These are phyloP conservation scores for barrel medic (Medicago truncatula) DNA, from an alignment of 306 rosid species.

Conservation along the genomic window MtrunA17r5.0-ANR NC_053049.1:46459001-46459500, in stretches of 20 bases:
- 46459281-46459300: constrained; percentile 98
- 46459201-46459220: constrained; percentile 93
- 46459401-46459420: constrained; percentile 91
- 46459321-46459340: constrained; percentile 88
- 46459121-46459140: constrained; percentile 97
- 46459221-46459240: constrained; percentile 98
- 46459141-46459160: constrained; percentile 97
- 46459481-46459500: constrained; percentile 90
- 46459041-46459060: constrained; percentile 85
- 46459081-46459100: constrained; percentile 98
- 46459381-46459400: constrained; percentile 97
- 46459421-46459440: constrained; percentile 92
- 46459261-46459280: constrained; percentile 88
- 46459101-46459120: constrained; percentile 94
- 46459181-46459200: constrained; percentile 97
- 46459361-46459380: constrained; percentile 87
- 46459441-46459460: constrained; percentile 94
- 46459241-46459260: constrained; percentile 92
- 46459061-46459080: constrained; percentile 98
- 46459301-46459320: constrained; percentile 89
- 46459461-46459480: constrained; percentile 87
- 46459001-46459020: neutral
- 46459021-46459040: constrained; percentile 17
- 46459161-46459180: constrained; percentile 97
- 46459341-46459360: constrained; percentile 98